A percentile compares a stretch with the other conserved stretches of the same genome.
Conservation (phyloP, 2,329 filamentous ascomycete species). For the Cladobotryum mycophilum region DNA sequence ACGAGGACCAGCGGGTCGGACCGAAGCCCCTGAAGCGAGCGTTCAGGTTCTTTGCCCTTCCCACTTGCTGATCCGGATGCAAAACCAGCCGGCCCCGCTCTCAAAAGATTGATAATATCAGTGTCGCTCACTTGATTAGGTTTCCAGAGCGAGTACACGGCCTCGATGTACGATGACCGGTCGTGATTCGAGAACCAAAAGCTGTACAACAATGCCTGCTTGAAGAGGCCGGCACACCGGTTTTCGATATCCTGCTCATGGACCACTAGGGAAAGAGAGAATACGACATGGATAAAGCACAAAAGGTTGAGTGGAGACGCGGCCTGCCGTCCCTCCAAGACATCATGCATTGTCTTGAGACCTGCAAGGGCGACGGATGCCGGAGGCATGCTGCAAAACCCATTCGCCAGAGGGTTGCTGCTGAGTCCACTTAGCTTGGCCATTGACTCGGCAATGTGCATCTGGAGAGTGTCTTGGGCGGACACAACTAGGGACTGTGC, state of each 20-base stretch:
- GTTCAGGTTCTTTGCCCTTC: constrained; percentile 39
- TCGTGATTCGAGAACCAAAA: constrained; percentile 33
- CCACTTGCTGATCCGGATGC: constrained; percentile 20
- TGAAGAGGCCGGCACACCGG: constrained; percentile 37
- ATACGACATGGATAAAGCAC: constrained; percentile 47
- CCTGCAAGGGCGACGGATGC: constrained; percentile 35
- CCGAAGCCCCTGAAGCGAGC: background rate
- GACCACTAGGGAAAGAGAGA: constrained; percentile 43
- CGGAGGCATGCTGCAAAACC: constrained; percentile 34
- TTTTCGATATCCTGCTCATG: constrained; percentile 34
- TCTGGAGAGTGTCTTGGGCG: constrained; percentile 39
- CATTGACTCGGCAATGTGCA: constrained; percentile 40
- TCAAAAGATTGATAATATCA: constrained; percentile 24
- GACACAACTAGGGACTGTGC: constrained; percentile 33
- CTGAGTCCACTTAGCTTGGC: constrained; percentile 34
- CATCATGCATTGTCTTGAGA: constrained; percentile 33
- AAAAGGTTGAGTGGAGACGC: constrained; percentile 38
- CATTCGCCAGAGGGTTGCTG: constrained; percentile 36
- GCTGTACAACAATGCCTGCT: constrained; percentile 41
- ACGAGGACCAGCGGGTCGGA: constrained; percentile 35
- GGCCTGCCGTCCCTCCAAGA: constrained; percentile 33
- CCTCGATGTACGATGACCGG: constrained; percentile 33
- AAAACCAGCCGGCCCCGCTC: constrained; percentile 13
- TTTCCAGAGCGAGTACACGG: constrained; percentile 44
- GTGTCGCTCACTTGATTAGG: constrained; percentile 29